These are phyloP conservation scores for Hyphopichia khmerensis DNA, from an alignment of 1,139 yeast species.

Conservation along the genomic window DNA sequence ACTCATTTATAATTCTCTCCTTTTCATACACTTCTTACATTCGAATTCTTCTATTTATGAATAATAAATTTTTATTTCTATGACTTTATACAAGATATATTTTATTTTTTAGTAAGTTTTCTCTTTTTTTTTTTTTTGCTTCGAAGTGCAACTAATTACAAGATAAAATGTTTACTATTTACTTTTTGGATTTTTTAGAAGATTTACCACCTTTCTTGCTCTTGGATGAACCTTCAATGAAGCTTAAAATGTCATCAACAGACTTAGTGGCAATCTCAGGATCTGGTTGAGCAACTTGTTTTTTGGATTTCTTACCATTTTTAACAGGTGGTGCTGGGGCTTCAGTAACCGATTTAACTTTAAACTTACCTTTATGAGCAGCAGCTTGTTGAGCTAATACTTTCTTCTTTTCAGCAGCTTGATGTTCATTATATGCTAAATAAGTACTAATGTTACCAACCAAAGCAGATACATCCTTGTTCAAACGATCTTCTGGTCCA, in stretches of 20 bases:
- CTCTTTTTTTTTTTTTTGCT: too few relatives aligned
- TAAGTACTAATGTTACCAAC: conserved; percentile 49
- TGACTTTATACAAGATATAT: neutral
- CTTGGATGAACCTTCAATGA: conserved; percentile 53
- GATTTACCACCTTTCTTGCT: conserved; percentile 13
- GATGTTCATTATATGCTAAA: conserved; percentile 27
- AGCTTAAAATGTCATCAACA: conserved; percentile 66
- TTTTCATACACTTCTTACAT: neutral
- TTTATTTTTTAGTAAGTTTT: too few relatives aligned
- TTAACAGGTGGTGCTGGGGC: conserved; percentile 8
- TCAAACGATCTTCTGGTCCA: conserved; percentile 63
- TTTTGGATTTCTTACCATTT: conserved; percentile 26
- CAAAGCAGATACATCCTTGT: conserved; percentile 66
- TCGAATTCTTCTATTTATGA: neutral
- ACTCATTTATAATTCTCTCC: too few relatives aligned
- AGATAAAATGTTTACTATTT: conserved; percentile 8
- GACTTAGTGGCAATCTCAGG: conserved; percentile 61
- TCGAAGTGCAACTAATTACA: conserved; percentile 1
- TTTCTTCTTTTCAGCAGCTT: conserved; percentile 14
- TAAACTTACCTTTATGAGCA: conserved; percentile 8
- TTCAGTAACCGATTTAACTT: conserved; percentile 7
- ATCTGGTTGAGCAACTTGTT: conserved; percentile 31
- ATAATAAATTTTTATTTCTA: neutral
- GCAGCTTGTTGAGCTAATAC: conserved; percentile 7
- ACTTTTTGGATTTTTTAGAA: conserved; percentile 14